Evolutionary conservation across 2,329 filamentous ascomycete genomes (phyloP).

Genomic region (Fusarium nelsonii): DNA sequence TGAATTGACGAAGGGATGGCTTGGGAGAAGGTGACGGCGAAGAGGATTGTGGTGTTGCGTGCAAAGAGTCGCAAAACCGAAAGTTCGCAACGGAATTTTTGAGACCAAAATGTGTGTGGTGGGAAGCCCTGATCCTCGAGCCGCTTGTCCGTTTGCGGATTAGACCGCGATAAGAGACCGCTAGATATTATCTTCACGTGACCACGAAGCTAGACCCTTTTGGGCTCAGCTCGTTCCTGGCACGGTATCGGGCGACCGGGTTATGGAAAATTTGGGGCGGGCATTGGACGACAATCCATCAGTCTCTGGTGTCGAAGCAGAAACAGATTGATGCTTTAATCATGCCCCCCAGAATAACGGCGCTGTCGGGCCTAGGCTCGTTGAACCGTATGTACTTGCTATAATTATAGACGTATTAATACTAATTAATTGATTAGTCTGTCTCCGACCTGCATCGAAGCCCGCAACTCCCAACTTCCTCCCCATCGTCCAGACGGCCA

Average conservation of each 20-base stretch:
- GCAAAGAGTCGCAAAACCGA: constrained; percentile 49
- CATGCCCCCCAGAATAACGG: constrained; percentile 77
- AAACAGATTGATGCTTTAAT: constrained; percentile 51
- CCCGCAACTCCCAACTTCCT: constrained; percentile 64
- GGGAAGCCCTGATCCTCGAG: constrained; percentile 50
- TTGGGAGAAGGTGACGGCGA: constrained; percentile 47
- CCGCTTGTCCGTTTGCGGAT: constrained; percentile 43
- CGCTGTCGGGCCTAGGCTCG: constrained; percentile 69
- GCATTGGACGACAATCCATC: constrained; percentile 40
- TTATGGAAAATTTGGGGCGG: constrained; percentile 54
- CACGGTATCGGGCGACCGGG: constrained; percentile 32
- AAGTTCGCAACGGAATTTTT: constrained; percentile 60
- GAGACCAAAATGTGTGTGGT: constrained; percentile 56
- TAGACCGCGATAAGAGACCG: constrained; percentile 38
- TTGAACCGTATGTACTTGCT: constrained; percentile 66
- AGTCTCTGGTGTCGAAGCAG: constrained; percentile 41
- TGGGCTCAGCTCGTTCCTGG: not conserved
- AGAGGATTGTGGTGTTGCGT: constrained; percentile 47
- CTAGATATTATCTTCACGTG: constrained; percentile 50
- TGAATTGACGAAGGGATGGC: constrained; percentile 49
- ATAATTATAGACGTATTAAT: constrained; percentile 6
- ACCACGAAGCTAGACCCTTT: constrained; percentile 34
- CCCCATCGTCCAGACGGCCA: constrained; percentile 73
- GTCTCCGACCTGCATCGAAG: constrained; percentile 67
- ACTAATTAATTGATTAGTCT: constrained; percentile 62